A percentile compares a stretch with the other conserved stretches of the same genome.
These are phyloP conservation scores for Plectranthus barbatus DNA, from an alignment of 257 asterid genomes.

Conservation along the genomic window DNA sequence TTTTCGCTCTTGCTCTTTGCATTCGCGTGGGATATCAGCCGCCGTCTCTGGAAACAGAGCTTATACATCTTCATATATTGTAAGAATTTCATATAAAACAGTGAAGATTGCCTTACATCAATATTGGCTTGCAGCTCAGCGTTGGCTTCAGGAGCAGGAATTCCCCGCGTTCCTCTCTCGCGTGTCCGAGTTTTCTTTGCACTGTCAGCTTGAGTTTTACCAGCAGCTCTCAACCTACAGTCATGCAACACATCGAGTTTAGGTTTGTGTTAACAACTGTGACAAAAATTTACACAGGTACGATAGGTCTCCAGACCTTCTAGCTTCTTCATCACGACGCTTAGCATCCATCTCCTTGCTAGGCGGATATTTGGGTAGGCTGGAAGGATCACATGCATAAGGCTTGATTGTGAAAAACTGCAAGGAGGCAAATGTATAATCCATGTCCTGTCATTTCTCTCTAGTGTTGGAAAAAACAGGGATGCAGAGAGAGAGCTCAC, in stretches of 20 bases:
- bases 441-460: too few relatives aligned
- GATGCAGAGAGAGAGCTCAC: conserved; percentile 14
- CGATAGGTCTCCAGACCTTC: conserved; percentile 21
- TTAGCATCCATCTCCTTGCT: conserved; percentile 46
- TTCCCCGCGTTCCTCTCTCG: conserved; percentile 12
- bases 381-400: conserved; percentile 50
- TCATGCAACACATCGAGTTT: neutral
- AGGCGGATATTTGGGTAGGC: conserved; percentile 54
- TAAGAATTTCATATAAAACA: too few relatives aligned
- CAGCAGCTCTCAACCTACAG: conserved; percentile 24
- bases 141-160: conserved; percentile 31
- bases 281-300: too few relatives aligned
- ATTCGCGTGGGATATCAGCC: conserved; percentile 42
- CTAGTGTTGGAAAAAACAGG: neutral
- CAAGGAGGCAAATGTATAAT: neutral
- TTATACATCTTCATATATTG: too few relatives aligned
- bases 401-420: conserved; percentile 50
- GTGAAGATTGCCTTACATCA: conserved; percentile 12
- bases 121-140: conserved; percentile 28
- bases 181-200: conserved; percentile 28
- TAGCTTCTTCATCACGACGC: conserved; percentile 36
- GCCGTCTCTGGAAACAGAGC: conserved; percentile 39
- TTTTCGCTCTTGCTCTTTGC: conserved; percentile 44
- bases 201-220: conserved; percentile 19
- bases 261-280: too few relatives aligned